Evolutionary conservation across 192 early-diverging fungal genomes (phyloP).

Genomic region (Coemansia sp.): DNA sequence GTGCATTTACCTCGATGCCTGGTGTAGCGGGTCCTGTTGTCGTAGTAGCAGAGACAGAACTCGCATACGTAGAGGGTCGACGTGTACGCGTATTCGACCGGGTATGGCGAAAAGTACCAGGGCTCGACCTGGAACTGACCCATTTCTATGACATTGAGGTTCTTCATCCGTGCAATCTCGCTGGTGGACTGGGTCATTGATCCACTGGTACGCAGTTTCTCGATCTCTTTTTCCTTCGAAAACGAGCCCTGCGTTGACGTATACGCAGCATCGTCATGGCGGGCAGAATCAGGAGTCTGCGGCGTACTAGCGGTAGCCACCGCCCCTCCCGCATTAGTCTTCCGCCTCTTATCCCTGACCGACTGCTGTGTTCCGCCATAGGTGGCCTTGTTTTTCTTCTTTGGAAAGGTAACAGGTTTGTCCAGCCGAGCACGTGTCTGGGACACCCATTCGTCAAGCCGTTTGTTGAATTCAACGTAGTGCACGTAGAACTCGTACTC

Average conservation of each 20-base stretch:
- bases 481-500: constrained; percentile 90
- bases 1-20: constrained; percentile 87
- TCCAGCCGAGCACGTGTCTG: constrained; percentile 65
- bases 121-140: constrained; percentile 90
- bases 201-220: constrained; percentile 87
- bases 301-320: constrained; percentile 40
- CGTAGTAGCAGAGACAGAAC: constrained; percentile 88
- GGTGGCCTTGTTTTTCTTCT: constrained; percentile 57
- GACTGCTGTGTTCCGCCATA: constrained; percentile 31
- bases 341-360: constrained; percentile 49
- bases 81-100: constrained; percentile 77
- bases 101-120: constrained; percentile 99
- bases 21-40: constrained; percentile 68
- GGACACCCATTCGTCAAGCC: constrained; percentile 94
- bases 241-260: constrained; percentile 57
- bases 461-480: constrained; percentile 96
- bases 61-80: constrained; percentile 92
- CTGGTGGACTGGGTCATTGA: constrained; percentile 97
- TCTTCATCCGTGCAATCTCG: constrained; percentile 93
- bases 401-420: constrained; percentile 71
- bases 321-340: constrained; percentile 53
- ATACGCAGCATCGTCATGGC: constrained; percentile 46
- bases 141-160: constrained; percentile 90
- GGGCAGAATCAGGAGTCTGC: constrained; percentile 43
- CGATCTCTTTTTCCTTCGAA: constrained; percentile 95